These are phyloP conservation scores for Bipolaris zeicola DNA, from an alignment of 2,329 filamentous ascomycete species.

Conservation along the genomic window DNA sequence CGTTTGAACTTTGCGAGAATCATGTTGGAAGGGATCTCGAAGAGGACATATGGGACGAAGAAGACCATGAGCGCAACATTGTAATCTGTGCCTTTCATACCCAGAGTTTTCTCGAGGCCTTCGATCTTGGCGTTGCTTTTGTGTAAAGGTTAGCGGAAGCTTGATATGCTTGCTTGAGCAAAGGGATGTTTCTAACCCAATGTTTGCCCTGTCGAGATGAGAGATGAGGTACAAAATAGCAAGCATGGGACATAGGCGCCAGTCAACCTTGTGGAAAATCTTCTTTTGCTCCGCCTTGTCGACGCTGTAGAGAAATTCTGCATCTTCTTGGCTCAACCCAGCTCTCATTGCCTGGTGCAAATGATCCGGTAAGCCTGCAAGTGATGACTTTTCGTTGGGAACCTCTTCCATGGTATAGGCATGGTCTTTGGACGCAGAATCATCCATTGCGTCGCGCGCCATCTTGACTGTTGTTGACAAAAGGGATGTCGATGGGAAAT, in stretches of 20 bases:
- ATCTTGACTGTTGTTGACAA: not conserved
- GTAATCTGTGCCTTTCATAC: constrained; percentile 61
- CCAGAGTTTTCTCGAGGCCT: constrained; percentile 28
- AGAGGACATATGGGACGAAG: constrained; percentile 59
- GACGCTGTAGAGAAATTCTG: constrained; percentile 32
- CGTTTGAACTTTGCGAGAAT: constrained; percentile 62
- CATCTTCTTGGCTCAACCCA: constrained; percentile 32
- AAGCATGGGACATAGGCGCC: constrained; percentile 29
- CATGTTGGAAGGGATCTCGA: constrained; percentile 64
- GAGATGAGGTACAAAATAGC: constrained; percentile 38
- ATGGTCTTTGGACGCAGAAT: not conserved
- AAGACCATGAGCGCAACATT: constrained; percentile 58
- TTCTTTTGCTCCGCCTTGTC: constrained; percentile 29
- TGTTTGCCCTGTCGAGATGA: constrained; percentile 45
- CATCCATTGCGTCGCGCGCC: not conserved
- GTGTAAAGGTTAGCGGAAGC: not conserved
- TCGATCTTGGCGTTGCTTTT: constrained; percentile 51
- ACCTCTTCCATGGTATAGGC: not conserved
- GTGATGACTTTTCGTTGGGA: not conserved
- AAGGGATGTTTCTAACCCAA: constrained; percentile 21
- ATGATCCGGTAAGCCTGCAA: constrained; percentile 7
- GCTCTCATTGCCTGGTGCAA: constrained; percentile 17
- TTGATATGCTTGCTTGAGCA: not conserved
- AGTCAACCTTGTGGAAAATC: constrained; percentile 33
- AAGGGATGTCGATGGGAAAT: not conserved